Evolutionary conservation across 768 basidiomycete genomes (phyloP), one percentile per base, ranked within the genome.

Genomic region (Russula sp.): DNA sequence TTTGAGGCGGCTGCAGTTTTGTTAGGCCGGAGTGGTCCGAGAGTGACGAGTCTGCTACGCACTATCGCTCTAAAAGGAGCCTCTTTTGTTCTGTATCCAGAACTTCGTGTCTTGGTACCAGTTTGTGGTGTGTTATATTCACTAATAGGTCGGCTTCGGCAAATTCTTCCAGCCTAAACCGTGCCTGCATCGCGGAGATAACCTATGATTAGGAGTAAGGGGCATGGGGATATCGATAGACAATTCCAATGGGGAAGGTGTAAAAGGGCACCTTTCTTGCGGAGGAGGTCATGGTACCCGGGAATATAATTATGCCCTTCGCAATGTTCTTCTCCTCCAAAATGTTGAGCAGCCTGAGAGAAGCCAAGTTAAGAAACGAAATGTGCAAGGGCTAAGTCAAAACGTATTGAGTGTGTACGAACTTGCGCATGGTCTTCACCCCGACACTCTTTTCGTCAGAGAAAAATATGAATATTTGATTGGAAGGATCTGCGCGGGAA

Each of bases 381-480:
- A 57, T 54, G 39, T 66, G 60, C 54, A 35, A 55, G 35, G 32
- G 35, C 27, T 40, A 50, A 3, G 22, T 42, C 52, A 54, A 40
- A 22, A 3, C n/a, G 16, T 22, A 18, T 47, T 4, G n/a, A 48
- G 31, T 59, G 55, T 18, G 27, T 32, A 47, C 88, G 59, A 73
- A 97, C 96, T 94, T 96, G 78, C 94, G 81, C 93, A 98, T 98
- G 4, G 94, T 93, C 75, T 97, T 96, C 49, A 98, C 94, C 63
- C 94, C 92, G 7, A 98, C 97, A 70, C 91, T 93, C 74, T 79
- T 84, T 75, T 98, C 97, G 51, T 95, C 94, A n/a, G 93, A 87
- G 76, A 96, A 99, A 74, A 91, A 98, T 20, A 98, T 79, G 69
- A 91, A 98, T 70, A 99, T 91, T 74, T 91, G 88, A 69, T 94